Base-by-base conservation (phyloP, 192 early-diverging fungal genomes). In the Entophlyctis luteolus region DNA sequence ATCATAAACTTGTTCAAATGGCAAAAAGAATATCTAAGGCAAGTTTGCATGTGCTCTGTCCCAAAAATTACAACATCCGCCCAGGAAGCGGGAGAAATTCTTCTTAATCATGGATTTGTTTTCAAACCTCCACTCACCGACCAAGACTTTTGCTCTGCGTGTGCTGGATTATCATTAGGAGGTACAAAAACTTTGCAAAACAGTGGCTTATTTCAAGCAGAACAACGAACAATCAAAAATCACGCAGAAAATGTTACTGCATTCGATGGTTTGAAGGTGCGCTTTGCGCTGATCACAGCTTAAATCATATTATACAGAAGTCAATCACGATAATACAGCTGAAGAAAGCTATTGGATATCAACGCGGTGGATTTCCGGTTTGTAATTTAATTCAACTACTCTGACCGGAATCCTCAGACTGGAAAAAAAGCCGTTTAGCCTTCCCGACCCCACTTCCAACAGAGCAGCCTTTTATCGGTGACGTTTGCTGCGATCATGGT, bases 401-500 rank as follows among this genome's bases (percentile, higher is more conserved):
- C 50, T 63, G n/a, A 59, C 27, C 14, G 14, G 23, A 6, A 28
- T 36, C 16, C 14, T 1, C 31, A 59, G 58, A 59, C 20, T 59
- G 34, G 34, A 16, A 27, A 38, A 37, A 59, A 42, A 37, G 32
- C 23, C 39, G 47, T 25, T 45, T 23, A 5, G 14, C 16, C 35
- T 45, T 38, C 38, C 39, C 18, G 18, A 33, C 50, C 16, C 60
- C 60, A 3, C 47, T 49, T 49, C 60, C 60, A 23, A 63, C 47
- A 2, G 48, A 45, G n/a, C 29, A 49, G 20, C 16, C n/a, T 23
- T 63, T 33, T 25, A n/a, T 63, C 5, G 22, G 20, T 6, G 16
- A 63, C 36, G 60, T 63, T 5, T n/a, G 48, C 5, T 63, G 60
- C 35, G 47, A 45, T 12, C 60, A 63, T 48, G 60, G 47, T 10